Evolutionary conservation across 495 filamentous ascomycete genomes (phyloP).

Genomic region (Diplogelasinospora grovesii): DNA sequence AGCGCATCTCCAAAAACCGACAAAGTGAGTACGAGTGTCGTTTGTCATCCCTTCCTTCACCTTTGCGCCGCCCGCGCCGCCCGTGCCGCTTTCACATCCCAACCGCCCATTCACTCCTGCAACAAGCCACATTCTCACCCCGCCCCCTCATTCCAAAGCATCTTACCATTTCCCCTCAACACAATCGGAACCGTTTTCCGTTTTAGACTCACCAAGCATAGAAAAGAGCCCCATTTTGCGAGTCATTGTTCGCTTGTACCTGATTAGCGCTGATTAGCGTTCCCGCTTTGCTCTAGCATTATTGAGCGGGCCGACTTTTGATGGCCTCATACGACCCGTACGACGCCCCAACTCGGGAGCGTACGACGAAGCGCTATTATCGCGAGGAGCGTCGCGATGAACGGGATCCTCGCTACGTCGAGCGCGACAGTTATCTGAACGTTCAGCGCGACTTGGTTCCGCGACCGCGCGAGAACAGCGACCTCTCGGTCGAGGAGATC

Average conservation of each 20-base stretch:
- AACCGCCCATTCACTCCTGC: too few relatives aligned
- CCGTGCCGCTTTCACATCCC: too few relatives aligned
- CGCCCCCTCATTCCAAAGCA: too few relatives aligned
- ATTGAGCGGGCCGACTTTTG: not conserved
- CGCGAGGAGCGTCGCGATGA: conserved; percentile 41
- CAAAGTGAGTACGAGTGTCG: too few relatives aligned
- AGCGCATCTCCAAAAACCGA: too few relatives aligned
- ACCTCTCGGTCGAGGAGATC: conserved; percentile 60
- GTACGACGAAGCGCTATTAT: conserved; percentile 36
- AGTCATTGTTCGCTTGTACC: not conserved
- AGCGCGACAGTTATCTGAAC: conserved; percentile 44
- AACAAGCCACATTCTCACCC: too few relatives aligned
- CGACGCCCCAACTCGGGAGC: conserved; percentile 36
- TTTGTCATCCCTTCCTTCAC: too few relatives aligned
- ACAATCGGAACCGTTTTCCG: too few relatives aligned
- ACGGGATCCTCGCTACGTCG: conserved; percentile 40
- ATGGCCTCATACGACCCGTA: conserved; percentile 47
- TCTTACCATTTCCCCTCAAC: too few relatives aligned
- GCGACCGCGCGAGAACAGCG: conserved; percentile 49
- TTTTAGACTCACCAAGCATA: too few relatives aligned
- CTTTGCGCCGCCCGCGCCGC: too few relatives aligned
- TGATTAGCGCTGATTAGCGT: not conserved
- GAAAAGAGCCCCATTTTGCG: too few relatives aligned
- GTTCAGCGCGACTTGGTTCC: conserved; percentile 46
- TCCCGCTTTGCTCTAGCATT: not conserved